A percentile compares a stretch with the other conserved stretches of the same genome.
Conservation (phyloP, 73 alveolate genomes). For the Symbiodinium natans region DNA sequence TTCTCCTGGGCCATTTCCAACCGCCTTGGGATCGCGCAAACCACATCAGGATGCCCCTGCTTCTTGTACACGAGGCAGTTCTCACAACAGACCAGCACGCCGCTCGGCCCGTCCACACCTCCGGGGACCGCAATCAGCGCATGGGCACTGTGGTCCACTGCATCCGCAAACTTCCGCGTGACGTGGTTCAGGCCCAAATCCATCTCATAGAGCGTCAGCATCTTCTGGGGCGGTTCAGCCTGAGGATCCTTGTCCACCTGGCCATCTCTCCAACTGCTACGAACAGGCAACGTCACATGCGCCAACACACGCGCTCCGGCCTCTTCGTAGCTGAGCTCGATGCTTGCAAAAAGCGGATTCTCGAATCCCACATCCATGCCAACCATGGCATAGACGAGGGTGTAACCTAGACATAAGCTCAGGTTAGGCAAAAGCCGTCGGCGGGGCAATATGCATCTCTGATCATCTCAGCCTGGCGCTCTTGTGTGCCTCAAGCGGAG, state of each 20-base stretch:
- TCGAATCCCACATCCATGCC: conserved; percentile 99
- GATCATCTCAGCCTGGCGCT: not conserved
- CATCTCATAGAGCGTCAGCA: conserved; percentile 98
- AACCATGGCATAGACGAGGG: conserved; percentile 98
- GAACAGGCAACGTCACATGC: not conserved
- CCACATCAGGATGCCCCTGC: conserved; percentile 96
- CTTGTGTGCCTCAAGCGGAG: conserved; percentile 99
- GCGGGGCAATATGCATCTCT: too few species aligned
- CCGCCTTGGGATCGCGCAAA: conserved; percentile 96
- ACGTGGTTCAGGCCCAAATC: conserved; percentile 99
- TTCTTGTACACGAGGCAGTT: conserved; percentile 96
- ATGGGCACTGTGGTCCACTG: conserved; percentile 99
- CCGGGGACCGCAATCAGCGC: conserved; percentile 98
- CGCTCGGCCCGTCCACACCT: conserved; percentile 99
- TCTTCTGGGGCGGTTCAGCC: conserved; percentile 96
- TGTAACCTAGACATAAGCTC: conserved; percentile 95
- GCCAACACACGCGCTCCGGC: conserved; percentile 94
- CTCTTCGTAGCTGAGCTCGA: conserved; percentile 99
- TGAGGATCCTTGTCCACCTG: conserved; percentile 94
- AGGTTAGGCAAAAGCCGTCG: not conserved
- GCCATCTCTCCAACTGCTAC: not conserved
- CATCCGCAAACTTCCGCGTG: conserved; percentile 96
- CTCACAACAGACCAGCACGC: conserved; percentile 96
- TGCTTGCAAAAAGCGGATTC: conserved; percentile 99
- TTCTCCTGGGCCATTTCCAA: conserved; percentile 95